Base-by-base conservation (phyloP, 202 grass and related monocot genomes). In the Zoysia matrella region DNA sequence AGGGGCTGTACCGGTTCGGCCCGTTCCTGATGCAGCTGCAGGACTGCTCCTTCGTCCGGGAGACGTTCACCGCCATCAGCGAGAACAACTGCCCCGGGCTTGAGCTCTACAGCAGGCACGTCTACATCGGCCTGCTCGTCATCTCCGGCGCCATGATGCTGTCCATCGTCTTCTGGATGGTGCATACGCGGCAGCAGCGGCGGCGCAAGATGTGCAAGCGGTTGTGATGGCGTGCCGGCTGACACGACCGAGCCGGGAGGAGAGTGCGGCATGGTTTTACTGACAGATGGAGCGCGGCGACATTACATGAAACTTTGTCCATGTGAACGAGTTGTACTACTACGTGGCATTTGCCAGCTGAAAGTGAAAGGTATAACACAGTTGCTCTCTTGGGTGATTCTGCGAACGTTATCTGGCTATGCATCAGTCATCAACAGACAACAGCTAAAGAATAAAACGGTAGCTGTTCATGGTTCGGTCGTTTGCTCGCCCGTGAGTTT, bases 41-140 rank as follows among this genome's bases (percentile, higher is more conserved):
- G 82, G 92, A 98, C 83, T 98, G 95, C 89, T 85, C 52, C 39
- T 98, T 98, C 49, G 95, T 86, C 4, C 77, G 95, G 1, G 87
- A 98, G 69, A 95, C 95, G 8, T 98, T 98, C 58, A 48, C 47
- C 15, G 41, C 69, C n/a, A 93, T 98, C 71, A 84, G 55, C 45
- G 16, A 55, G 48, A 86, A 90, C 70, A 82, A 98, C 70, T 98
- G 95, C 82, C 95, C 95, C 0, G 85, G 85, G 0, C 92, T 98
- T 5, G 82, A 90, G 80, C 39, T 2, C 0, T 79, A 93, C 82
- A 93, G 82, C 86, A 71, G 69, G 72, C 72, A 71, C 61, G 86
- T 93, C 30, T 98, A 93, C 54, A 6, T 87, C 1, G 90, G 92
- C 2, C 84, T 98, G 4, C 51, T 90, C 67, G 22, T 89, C 48